Evolutionary conservation across 75 land plant genomes (phyloP).

Genomic region (Isoetes taiwanensis): DNA sequence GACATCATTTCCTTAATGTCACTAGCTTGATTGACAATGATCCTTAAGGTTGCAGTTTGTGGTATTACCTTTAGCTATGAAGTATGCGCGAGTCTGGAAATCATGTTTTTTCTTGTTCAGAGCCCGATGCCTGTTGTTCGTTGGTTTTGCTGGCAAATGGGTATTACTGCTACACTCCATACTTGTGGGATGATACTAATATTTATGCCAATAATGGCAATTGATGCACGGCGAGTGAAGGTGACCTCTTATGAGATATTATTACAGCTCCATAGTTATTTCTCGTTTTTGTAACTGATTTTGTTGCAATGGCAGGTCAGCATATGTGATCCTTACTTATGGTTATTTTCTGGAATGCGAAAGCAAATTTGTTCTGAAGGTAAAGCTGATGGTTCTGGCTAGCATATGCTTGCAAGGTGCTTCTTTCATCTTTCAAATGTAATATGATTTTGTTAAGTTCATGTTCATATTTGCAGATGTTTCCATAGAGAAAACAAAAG

Average conservation of each 20-base stretch:
- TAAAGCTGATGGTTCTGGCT: too few relatives aligned
- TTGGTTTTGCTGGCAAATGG: conserved; percentile 52
- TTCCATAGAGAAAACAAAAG: too few relatives aligned
- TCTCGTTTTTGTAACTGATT: neutral
- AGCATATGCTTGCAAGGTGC: too few relatives aligned
- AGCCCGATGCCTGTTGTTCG: conserved; percentile 32
- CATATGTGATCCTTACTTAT: conserved; percentile 20
- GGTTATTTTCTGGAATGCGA: conserved; percentile 21
- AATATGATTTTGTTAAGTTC: too few relatives aligned
- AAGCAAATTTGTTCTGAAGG: conserved; percentile 4
- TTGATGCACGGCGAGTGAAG: conserved; percentile 32
- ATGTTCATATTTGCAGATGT: too few relatives aligned
- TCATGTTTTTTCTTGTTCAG: conserved; percentile 5
- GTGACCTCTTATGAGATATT: neutral
- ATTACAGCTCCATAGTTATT: neutral
- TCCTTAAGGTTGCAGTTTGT: too few relatives aligned
- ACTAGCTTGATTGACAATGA: too few relatives aligned
- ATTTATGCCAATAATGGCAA: conserved; percentile 30
- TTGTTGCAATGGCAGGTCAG: conserved; percentile 17
- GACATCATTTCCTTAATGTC: too few relatives aligned
- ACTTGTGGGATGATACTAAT: conserved; percentile 34
- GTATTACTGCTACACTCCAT: conserved; percentile 29
- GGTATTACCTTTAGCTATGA: too few relatives aligned
- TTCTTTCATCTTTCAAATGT: too few relatives aligned
- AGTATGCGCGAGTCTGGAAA: too few relatives aligned